Conservation (phyloP, 768 basidiomycete genomes). For the Rhodotorula sphaerocarpa region DNA sequence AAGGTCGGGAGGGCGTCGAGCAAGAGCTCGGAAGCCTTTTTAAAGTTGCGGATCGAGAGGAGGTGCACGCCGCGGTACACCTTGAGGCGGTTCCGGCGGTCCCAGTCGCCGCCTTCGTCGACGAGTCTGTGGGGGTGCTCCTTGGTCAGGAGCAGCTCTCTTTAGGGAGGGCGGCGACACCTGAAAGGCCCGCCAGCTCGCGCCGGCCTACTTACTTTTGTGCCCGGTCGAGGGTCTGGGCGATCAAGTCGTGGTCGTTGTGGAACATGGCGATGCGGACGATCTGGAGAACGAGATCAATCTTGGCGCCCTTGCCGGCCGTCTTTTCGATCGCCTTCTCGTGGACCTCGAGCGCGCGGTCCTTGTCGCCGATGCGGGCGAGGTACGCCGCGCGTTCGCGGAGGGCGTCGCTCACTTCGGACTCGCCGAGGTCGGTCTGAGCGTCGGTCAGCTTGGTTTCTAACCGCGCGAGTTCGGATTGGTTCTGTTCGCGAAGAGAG, state of each 20-base stretch:
- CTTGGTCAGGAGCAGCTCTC: background rate
- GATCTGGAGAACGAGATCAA: slow-evolving; percentile 82
- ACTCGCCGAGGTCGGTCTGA: slow-evolving; percentile 82
- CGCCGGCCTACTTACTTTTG: slow-evolving; percentile 60
- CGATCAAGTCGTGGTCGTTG: slow-evolving; percentile 64
- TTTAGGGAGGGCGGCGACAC: background rate
- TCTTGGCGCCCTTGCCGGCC: slow-evolving; percentile 81
- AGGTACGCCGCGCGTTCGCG: slow-evolving; percentile 75
- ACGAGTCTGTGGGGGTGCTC: slow-evolving; percentile 55
- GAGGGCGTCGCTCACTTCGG: slow-evolving; percentile 81
- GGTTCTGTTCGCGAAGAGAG: slow-evolving; percentile 61
- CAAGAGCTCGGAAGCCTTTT: slow-evolving; percentile 71
- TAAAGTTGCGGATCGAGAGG: slow-evolving; percentile 83
- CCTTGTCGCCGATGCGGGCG: slow-evolving; percentile 81
- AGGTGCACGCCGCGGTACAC: slow-evolving; percentile 84
- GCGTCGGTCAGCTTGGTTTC: slow-evolving; percentile 76
- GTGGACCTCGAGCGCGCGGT: slow-evolving; percentile 70
- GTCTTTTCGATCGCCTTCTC: slow-evolving; percentile 81
- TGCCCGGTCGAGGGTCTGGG: slow-evolving; percentile 63
- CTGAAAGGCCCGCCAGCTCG: no score
- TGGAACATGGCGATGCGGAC: slow-evolving; percentile 88
- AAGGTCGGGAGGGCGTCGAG: slow-evolving; percentile 89
- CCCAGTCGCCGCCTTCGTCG: slow-evolving; percentile 96
- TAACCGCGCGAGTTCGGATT: slow-evolving; percentile 61
- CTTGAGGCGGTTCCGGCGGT: slow-evolving; percentile 88